Conservation (phyloP, 2,329 filamentous ascomycete genomes). For the Fusarium floridanum region DNA sequence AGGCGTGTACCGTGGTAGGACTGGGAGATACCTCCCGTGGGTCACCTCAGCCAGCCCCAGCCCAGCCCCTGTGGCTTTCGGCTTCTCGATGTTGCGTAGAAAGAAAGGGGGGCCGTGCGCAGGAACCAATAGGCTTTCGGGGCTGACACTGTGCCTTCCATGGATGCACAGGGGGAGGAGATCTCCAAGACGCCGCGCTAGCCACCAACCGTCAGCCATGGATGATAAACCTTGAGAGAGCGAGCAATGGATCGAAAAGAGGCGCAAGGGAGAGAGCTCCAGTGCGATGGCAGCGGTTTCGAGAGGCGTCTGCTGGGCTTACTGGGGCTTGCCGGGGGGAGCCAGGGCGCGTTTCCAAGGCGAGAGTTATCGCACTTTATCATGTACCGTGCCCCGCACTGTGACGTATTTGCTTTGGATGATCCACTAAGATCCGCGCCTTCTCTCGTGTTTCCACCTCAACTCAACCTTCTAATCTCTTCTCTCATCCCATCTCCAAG, state of each 20-base stretch:
- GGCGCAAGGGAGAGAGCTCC: background rate
- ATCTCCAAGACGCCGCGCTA: constrained; percentile 1
- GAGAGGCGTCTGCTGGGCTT: background rate
- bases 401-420: background rate
- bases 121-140: constrained; percentile 11
- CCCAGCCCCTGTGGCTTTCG: constrained; percentile 15
- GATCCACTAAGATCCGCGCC: constrained; percentile 14
- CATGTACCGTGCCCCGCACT: constrained; percentile 8
- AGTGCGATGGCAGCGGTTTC: constrained; percentile 14
- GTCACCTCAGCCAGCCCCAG: background rate
- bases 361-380: background rate
- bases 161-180: background rate
- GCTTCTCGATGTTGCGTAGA: constrained; percentile 13
- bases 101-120: constrained; percentile 28
- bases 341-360: background rate
- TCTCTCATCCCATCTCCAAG: constrained; percentile 17
- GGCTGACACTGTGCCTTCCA: constrained; percentile 5
- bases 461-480: constrained; percentile 27
- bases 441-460: constrained; percentile 32
- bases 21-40: background rate
- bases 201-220: background rate
- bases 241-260: background rate
- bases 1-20: background rate
- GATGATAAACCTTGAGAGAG: background rate
- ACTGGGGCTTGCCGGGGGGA: background rate